Evolutionary conservation across 805 yeast genomes (phyloP), one percentile per base, ranked within the genome.

Genomic region (Priceomyces melissophilus): DNA sequence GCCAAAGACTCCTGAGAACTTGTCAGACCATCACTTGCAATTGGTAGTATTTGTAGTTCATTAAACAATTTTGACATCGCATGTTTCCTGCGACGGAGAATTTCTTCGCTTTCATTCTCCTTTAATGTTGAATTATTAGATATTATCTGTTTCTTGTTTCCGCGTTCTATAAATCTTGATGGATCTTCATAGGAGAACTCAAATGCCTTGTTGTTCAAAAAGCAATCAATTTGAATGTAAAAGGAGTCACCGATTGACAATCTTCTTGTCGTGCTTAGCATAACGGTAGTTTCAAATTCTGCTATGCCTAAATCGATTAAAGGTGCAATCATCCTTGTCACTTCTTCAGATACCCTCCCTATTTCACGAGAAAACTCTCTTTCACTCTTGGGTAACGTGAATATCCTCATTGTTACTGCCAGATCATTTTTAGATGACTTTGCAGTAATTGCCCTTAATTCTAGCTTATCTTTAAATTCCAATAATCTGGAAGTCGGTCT

Each of bases 191-290:
- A 27, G 26, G 14, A 30, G 23, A 31, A 36, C 25, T 35, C 48
- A 65, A 73, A 47, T 56, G 66, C 75, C 43, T 38, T 64, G 56
- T 44, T 58, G 30, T 50, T 72, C 17, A 90, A 55, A 54, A 59
- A 86, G 43, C 88, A 78, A 50, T 87, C 86, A 3, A 87, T 61
- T 51, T 82, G 87, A 0, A 88, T 66, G 15, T 78, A 69, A 52
- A 90, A 82, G 1, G 83, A 71, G 53, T 88, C 95, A 3, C 97
- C 98, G 1, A 81, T 76, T 8, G 84, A 70, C 27, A 89, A 57
- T 25, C 81, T 58, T 23, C 48, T 44, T 9, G 68, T 65, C 13
- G 81, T 84, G 32, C 82, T 78, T 52, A 73, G 78, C 6, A 84
- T 70, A 28, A 86, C 69, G 0, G 78, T 71, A 1, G 79, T 79